A percentile compares a stretch with the other conserved stretches of the same genome.
phyloP scores from a whole-genome alignment of 2,329 filamentous ascomycete genomes.

The Fusarium sp. region DNA sequence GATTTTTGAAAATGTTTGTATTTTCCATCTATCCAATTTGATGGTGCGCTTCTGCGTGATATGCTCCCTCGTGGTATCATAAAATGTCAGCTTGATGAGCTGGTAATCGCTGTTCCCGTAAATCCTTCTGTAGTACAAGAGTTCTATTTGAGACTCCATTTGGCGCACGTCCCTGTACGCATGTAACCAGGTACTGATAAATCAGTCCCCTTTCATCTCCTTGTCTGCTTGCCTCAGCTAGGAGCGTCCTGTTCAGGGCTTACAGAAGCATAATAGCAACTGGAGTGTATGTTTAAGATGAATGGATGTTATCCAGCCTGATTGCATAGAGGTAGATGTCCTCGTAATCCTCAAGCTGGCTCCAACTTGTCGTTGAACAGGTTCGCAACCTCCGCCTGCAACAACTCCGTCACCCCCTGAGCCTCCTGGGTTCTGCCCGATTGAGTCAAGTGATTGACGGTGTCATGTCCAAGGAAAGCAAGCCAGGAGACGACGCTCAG shows the following conservation, averaged over 20 bases:
- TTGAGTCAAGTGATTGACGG: constrained; percentile 54
- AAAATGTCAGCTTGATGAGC: constrained; percentile 13
- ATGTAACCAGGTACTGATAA: not conserved
- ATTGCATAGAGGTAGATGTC: not conserved
- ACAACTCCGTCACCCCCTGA: constrained; percentile 49
- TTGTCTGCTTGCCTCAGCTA: not conserved
- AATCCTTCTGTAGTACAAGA: constrained; percentile 23
- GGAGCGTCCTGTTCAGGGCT: not conserved
- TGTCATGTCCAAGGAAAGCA: constrained; percentile 56
- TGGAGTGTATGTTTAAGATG: not conserved
- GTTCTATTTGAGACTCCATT: not conserved
- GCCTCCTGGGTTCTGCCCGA: constrained; percentile 54
- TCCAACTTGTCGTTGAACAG: constrained; percentile 41
- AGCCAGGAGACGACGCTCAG: constrained; percentile 50
- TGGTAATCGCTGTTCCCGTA: not conserved
- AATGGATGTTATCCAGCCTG: not conserved
- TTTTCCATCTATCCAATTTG: constrained; percentile 9
- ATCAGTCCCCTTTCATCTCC: not conserved
- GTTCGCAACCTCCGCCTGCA: constrained; percentile 49
- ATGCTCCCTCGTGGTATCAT: constrained; percentile 28
- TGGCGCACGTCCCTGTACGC: not conserved
- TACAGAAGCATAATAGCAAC: not conserved
- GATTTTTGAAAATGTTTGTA: constrained; percentile 7
- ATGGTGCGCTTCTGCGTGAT: not conserved
- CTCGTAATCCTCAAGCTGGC: constrained; percentile 29